These are phyloP conservation scores for Exophiala viscosa DNA, from an alignment of 2,329 filamentous ascomycete species.

Conservation along the genomic window DNA sequence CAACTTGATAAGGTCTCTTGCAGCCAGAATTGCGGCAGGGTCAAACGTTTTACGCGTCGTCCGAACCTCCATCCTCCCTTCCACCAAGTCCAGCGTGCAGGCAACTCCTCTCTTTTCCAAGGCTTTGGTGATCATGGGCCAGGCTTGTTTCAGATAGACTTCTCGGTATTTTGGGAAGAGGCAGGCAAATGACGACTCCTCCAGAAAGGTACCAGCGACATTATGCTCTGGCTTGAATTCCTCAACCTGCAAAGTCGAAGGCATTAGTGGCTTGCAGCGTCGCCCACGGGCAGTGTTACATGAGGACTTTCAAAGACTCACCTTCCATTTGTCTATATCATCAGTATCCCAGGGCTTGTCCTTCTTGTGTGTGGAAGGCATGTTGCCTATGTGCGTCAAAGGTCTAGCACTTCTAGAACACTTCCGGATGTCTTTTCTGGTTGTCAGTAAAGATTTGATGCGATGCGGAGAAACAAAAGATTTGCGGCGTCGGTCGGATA, in stretches of 20 bases:
- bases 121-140: constrained; percentile 83
- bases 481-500: too few relatives aligned
- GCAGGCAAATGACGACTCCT: constrained; percentile 81
- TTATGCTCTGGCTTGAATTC: constrained; percentile 85
- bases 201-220: constrained; percentile 75
- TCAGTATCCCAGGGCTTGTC: constrained; percentile 96
- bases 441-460: too few relatives aligned
- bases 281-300: neutral
- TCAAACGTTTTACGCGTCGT: constrained; percentile 90
- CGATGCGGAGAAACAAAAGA: too few relatives aligned
- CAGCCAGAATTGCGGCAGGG: constrained; percentile 87
- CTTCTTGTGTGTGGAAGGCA: constrained; percentile 86
- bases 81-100: constrained; percentile 88
- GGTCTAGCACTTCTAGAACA: too few relatives aligned
- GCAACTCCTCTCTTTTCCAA: constrained; percentile 85
- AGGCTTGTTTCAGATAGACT: constrained; percentile 85
- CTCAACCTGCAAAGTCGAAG: constrained; percentile 57
- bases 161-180: constrained; percentile 97
- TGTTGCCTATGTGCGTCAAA: constrained; percentile 36
- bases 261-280: neutral
- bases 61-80: constrained; percentile 95
- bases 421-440: too few relatives aligned
- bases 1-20: constrained; percentile 89
- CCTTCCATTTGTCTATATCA: constrained; percentile 96
- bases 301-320: constrained; percentile 30